Evolutionary conservation across 495 filamentous ascomycete species (phyloP), one percentile per base, ranked within the genome.

Genomic region (Immersiella caudata): DNA sequence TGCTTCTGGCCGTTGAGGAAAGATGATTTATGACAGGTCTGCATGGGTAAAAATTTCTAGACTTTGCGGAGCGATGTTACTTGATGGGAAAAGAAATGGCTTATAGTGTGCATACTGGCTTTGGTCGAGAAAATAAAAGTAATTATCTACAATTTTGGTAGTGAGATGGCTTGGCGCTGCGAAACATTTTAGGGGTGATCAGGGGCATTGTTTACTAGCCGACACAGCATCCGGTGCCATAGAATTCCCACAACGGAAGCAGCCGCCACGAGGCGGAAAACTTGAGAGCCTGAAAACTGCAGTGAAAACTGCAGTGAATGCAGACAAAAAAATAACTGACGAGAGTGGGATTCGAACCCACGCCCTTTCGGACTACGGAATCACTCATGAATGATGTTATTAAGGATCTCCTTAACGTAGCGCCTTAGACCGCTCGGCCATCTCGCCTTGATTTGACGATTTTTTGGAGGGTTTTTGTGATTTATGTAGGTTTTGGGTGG

Each of bases 301-400:
- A 46, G 16, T 18, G 11, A 46, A 14, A 46, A 14, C 5, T 4
- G 11, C 40, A 46, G 40, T 12, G 14, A 46, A 46, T n/a, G n/a
- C n/a, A n/a, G n/a, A n/a, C n/a, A 46, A 46, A 12, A 14, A 18
- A 46, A 46, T 12, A 2, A 2, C 14, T 75, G 74, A 75, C 67
- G 68, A 77, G 70, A 76, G 74, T 76, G 72, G 73, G 75, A 76
- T 76, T 78, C 75, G 72, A 75, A 78, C 75, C 73, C 74, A 73
- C 75, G 74, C 74, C 73, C 74, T 75, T 73, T 77, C 71, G 75
- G 72, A 77, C 73, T 69, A 75, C 75, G 73, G 75, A 77, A 76
- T 72, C 66, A 18, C 14, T 12, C 11, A 46, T 2, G 40, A 46
- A 46, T 46, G 40, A 46, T 46, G 11, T 46, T 46, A 46, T 46